Percentiles rank a stretch among this genome's conserved stretches.
These are phyloP conservation scores for Exophiala sp. DNA, from an alignment of 2,329 filamentous ascomycete genomes.

Conservation along the genomic window DNA sequence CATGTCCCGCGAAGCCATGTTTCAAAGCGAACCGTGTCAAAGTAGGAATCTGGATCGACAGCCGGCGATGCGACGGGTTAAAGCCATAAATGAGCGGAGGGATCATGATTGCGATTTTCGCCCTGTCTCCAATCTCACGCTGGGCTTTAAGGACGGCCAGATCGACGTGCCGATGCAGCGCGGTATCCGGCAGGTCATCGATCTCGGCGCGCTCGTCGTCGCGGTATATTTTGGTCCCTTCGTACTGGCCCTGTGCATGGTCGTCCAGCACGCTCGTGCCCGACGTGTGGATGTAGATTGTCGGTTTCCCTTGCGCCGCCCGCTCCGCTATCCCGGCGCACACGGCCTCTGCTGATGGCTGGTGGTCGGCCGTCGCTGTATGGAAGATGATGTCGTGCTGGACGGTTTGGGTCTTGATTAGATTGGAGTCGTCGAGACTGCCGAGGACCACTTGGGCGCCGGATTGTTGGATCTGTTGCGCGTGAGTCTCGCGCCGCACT, in stretches of 20 bases:
- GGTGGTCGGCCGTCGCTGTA: slow-evolving; percentile 47
- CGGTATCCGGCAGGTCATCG: slow-evolving; percentile 39
- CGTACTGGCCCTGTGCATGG: slow-evolving; percentile 32
- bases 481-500: slow-evolving; percentile 15
- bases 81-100: slow-evolving; percentile 45
- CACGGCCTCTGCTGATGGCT: slow-evolving; percentile 43
- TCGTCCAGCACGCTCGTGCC: slow-evolving; percentile 42
- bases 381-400: slow-evolving; percentile 44
- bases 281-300: slow-evolving; percentile 48
- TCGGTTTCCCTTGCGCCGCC: slow-evolving; percentile 34
- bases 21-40: slow-evolving; percentile 46
- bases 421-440: slow-evolving; percentile 37
- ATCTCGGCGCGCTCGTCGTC: slow-evolving; percentile 40
- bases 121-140: slow-evolving; percentile 34
- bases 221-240: slow-evolving; percentile 39
- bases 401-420: slow-evolving; percentile 37
- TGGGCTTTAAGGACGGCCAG: slow-evolving; percentile 40
- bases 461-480: slow-evolving; percentile 28
- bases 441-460: slow-evolving; percentile 38
- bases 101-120: slow-evolving; percentile 46
- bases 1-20: slow-evolving; percentile 43
- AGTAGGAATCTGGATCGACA: slow-evolving; percentile 46
- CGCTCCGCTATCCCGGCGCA: slow-evolving; percentile 41
- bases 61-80: slow-evolving; percentile 36
- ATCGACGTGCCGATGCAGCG: slow-evolving; percentile 45